Evolutionary conservation across 2,329 filamentous ascomycete species (phyloP).

Genomic region (Zymoseptoria passerinii): DNA sequence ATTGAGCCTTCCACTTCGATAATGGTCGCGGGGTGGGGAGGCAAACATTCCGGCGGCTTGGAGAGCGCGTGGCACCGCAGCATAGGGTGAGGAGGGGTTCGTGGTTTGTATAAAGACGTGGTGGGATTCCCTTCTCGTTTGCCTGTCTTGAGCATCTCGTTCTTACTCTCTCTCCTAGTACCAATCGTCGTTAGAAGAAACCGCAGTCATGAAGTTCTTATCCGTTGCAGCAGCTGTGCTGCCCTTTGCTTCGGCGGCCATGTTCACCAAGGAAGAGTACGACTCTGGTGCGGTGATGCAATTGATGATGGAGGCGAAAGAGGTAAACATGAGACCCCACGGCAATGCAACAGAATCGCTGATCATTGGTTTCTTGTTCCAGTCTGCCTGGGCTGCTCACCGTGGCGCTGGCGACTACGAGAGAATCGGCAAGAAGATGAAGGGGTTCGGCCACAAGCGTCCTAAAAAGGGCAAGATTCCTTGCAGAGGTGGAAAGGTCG

Average conservation of each 20-base stretch:
- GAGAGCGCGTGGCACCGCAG: not conserved
- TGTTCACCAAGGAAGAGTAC: slow-evolving; percentile 15
- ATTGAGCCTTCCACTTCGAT: no score
- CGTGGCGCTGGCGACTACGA: slow-evolving; percentile 19
- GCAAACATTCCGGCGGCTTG: not conserved
- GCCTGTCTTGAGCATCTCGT: not conserved
- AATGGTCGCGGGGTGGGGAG: no score
- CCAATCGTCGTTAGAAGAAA: no score
- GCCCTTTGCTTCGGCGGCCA: slow-evolving; percentile 14
- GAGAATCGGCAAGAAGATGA: slow-evolving; percentile 8
- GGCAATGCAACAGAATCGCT: not conserved
- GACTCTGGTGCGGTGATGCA: slow-evolving; percentile 15
- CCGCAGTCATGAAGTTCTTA: slow-evolving; percentile 14
- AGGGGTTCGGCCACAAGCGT: slow-evolving; percentile 7
- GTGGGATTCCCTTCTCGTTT: no score
- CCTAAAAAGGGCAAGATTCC: slow-evolving; percentile 5
- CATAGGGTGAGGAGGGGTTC: not conserved
- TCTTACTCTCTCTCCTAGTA: no score
- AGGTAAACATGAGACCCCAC: not conserved
- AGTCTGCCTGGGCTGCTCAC: slow-evolving; percentile 18
- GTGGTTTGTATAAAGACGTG: not conserved
- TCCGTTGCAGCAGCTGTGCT: slow-evolving; percentile 9
- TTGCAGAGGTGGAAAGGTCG: slow-evolving; percentile 39
- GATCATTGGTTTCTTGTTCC: slow-evolving; percentile 3
- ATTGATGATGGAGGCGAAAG: slow-evolving; percentile 9